These are phyloP conservation scores for Botrytis aclada DNA, from an alignment of 2,329 filamentous ascomycete genomes.

Conservation along the genomic window DNA sequence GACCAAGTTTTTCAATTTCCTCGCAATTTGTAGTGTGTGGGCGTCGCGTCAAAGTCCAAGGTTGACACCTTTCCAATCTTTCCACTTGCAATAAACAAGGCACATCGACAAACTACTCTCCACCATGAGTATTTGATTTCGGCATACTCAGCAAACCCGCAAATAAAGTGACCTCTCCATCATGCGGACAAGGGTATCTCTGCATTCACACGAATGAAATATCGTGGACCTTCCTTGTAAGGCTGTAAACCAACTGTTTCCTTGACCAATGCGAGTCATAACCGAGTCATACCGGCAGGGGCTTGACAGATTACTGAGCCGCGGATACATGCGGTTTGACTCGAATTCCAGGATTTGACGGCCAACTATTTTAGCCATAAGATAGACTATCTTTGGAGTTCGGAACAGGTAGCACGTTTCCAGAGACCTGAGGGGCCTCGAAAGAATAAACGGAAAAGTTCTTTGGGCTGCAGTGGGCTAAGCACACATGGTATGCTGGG, in stretches of 20 bases:
- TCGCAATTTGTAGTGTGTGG: neutral
- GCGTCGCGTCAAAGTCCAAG: neutral
- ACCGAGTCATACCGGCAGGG: neutral
- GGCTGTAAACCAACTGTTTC: slow-evolving; percentile 8
- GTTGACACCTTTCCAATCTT: neutral
- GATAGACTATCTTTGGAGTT: neutral
- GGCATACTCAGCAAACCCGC: neutral
- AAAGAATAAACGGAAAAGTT: neutral
- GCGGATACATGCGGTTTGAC: neutral
- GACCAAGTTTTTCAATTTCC: neutral
- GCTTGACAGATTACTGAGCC: neutral
- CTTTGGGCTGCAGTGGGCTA: neutral
- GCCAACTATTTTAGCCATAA: neutral
- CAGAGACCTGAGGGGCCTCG: neutral
- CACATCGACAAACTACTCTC: neutral
- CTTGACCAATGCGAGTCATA: slow-evolving; percentile 9
- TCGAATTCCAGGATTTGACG: neutral
- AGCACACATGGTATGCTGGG: neutral
- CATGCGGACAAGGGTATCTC: slow-evolving; percentile 8
- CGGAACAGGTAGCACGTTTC: neutral
- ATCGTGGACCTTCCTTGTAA: slow-evolving; percentile 13
- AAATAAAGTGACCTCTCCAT: slow-evolving; percentile 6
- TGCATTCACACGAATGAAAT: neutral
- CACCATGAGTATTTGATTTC: neutral
- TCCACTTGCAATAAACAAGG: neutral